These are phyloP conservation scores for Sarcomyxa edulis DNA, from an alignment of 768 basidiomycete genomes.

Conservation along the genomic window DNA sequence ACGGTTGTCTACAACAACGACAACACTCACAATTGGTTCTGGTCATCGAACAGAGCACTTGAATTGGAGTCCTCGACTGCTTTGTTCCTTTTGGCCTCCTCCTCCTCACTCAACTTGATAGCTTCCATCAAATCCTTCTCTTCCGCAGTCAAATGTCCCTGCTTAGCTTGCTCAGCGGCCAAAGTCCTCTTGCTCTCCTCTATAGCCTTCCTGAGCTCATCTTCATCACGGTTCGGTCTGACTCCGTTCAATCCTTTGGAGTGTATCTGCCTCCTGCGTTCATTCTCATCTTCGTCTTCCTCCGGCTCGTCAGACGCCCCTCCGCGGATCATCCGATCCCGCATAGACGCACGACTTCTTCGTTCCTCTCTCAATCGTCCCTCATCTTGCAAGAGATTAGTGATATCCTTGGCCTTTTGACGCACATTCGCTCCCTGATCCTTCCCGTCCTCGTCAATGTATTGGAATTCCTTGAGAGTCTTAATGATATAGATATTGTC, in stretches of 20 bases:
- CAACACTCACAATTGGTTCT: constrained; percentile 63
- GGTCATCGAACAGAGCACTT: constrained; percentile 80
- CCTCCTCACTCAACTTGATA: constrained; percentile 82
- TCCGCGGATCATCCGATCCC: constrained; percentile 86
- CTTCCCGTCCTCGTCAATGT: constrained; percentile 89
- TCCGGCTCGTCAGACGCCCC: constrained; percentile 36
- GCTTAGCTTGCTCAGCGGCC: constrained; percentile 55
- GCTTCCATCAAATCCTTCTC: constrained; percentile 85
- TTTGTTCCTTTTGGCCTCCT: constrained; percentile 72
- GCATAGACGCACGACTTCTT: constrained; percentile 81
- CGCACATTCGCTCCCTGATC: constrained; percentile 98
- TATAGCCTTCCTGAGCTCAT: constrained; percentile 81
- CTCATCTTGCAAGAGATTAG: constrained; percentile 86
- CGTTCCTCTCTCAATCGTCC: constrained; percentile 82
- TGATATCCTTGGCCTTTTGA: constrained; percentile 98
- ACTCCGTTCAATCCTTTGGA: constrained; percentile 1
- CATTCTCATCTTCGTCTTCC: constrained; percentile 27
- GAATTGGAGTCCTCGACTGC: constrained; percentile 73
- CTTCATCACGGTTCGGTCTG: constrained; percentile 37
- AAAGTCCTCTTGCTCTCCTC: constrained; percentile 80
- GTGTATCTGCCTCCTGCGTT: constrained; percentile 40
- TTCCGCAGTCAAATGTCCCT: constrained; percentile 43
- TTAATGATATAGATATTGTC: constrained; percentile 98
- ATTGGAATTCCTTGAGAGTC: constrained; percentile 98
- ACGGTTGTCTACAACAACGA: too few species aligned